Evolutionary conservation across 2,329 filamentous ascomycete species (phyloP).

Genomic region (Colletotrichum brevisporum): DNA sequence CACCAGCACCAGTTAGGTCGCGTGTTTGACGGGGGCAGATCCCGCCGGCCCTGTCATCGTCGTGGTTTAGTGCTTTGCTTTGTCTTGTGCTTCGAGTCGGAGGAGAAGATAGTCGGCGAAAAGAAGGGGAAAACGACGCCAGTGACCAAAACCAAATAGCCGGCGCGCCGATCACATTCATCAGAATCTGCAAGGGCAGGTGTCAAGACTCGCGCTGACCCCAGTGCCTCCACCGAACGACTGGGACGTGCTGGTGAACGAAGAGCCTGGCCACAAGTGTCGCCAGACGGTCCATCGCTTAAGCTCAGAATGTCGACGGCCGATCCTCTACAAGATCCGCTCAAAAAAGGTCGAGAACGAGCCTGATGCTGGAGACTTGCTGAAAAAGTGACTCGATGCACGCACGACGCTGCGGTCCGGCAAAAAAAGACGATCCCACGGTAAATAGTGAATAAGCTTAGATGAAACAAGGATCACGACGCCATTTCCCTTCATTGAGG

Average conservation of each 20-base stretch:
- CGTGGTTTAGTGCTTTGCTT: background rate
- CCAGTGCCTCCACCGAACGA: constrained; percentile 37
- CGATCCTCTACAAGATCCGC: constrained; percentile 15
- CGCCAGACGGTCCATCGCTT: constrained; percentile 16
- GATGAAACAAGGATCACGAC: constrained; percentile 31
- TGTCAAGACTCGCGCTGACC: constrained; percentile 18
- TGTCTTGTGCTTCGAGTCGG: no score
- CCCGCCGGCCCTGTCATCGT: background rate
- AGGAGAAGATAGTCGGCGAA: no score
- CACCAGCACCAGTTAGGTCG: constrained; percentile 12
- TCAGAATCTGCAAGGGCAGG: constrained; percentile 24
- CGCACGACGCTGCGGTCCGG: background rate
- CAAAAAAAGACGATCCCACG: background rate
- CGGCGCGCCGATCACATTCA: constrained; percentile 9
- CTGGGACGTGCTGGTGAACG: constrained; percentile 35
- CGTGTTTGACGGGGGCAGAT: background rate
- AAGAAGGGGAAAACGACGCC: no score
- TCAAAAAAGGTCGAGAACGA: background rate
- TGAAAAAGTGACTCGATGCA: background rate
- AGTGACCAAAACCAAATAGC: background rate
- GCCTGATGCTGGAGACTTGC: background rate
- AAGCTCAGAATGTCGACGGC: constrained; percentile 26
- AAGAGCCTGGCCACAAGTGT: constrained; percentile 6
- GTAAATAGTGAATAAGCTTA: constrained; percentile 30
- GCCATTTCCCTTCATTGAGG: constrained; percentile 10